Percentiles rank a stretch among this genome's conserved stretches.
Conservation (phyloP, 495 filamentous ascomycete genomes). For the Aspergillus olivimuriae region DNA sequence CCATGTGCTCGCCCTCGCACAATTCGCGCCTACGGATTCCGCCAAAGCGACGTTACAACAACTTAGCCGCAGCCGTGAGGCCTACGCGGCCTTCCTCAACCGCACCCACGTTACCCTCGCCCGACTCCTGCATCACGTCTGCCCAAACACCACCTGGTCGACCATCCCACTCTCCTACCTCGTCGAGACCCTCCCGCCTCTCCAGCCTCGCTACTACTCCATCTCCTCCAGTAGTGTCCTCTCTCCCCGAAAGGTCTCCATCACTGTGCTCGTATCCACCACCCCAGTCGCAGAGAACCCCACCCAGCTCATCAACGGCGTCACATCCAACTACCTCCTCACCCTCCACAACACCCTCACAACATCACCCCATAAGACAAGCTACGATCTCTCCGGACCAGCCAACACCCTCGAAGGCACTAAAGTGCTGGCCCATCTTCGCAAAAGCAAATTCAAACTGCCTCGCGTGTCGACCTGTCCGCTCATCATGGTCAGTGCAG, state of each 20-base stretch:
- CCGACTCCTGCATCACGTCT: slow-evolving; percentile 26
- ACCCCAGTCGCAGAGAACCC: slow-evolving; percentile 18
- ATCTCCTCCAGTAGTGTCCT: slow-evolving; percentile 47
- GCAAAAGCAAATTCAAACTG: slow-evolving; percentile 42
- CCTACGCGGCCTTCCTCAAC: slow-evolving; percentile 26
- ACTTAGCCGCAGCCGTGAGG: slow-evolving; percentile 28
- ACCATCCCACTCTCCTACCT: slow-evolving; percentile 38
- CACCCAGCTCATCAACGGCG: slow-evolving; percentile 29
- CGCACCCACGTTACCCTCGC: slow-evolving; percentile 37
- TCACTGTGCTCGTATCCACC: slow-evolving; percentile 38
- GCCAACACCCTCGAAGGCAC: slow-evolving; percentile 18
- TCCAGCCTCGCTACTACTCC: slow-evolving; percentile 48
- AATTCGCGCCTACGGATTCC: slow-evolving; percentile 36
- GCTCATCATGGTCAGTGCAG: slow-evolving; percentile 41
- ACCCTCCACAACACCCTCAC: slow-evolving; percentile 5
- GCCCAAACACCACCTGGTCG: slow-evolving; percentile 25
- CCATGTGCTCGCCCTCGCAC: slow-evolving; percentile 30
- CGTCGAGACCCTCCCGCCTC: slow-evolving; percentile 34
- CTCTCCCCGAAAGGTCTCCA: slow-evolving; percentile 32
- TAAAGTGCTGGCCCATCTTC: slow-evolving; percentile 36
- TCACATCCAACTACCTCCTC: slow-evolving; percentile 45
- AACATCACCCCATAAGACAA: slow-evolving; percentile 22
- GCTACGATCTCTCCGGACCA: slow-evolving; percentile 31
- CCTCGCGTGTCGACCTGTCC: slow-evolving; percentile 25
- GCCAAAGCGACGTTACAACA: slow-evolving; percentile 26